Conservation (phyloP, 73 alveolate genomes). For the Diophrys appendiculata region DNA sequence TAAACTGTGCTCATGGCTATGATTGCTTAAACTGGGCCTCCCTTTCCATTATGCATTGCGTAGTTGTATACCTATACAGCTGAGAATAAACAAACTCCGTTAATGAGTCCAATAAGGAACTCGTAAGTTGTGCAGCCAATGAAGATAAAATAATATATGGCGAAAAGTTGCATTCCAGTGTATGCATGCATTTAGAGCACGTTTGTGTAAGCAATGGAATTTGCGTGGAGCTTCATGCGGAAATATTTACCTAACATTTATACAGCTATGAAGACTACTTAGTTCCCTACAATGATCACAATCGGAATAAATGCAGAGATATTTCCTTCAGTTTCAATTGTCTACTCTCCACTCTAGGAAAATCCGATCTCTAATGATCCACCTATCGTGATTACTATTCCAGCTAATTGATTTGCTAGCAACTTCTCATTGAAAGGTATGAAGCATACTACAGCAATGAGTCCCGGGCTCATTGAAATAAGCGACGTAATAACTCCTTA, state of each 20-base stretch:
- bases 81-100: not conserved
- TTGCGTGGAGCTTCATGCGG: not conserved
- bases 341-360: too few species aligned
- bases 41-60: not conserved
- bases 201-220: not conserved
- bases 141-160: not conserved
- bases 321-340: too few species aligned
- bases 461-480: too few species aligned
- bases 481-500: too few species aligned
- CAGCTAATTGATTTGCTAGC: too few species aligned
- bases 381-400: too few species aligned
- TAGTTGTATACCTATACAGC: not conserved
- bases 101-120: not conserved
- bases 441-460: too few species aligned
- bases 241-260: not conserved
- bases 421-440: too few species aligned
- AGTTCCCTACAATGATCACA: not conserved
- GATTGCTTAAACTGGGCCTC: conserved; percentile 1
- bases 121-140: not conserved
- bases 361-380: too few species aligned
- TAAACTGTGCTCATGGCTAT: not conserved
- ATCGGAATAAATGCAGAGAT: not conserved
- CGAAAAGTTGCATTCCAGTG: not conserved
- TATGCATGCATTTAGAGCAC: not conserved
- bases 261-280: not conserved